These are phyloP conservation scores for Stereum hirsutum DNA, from an alignment of 1,284 basidiomycete species.

Conservation along the genomic window DNA sequence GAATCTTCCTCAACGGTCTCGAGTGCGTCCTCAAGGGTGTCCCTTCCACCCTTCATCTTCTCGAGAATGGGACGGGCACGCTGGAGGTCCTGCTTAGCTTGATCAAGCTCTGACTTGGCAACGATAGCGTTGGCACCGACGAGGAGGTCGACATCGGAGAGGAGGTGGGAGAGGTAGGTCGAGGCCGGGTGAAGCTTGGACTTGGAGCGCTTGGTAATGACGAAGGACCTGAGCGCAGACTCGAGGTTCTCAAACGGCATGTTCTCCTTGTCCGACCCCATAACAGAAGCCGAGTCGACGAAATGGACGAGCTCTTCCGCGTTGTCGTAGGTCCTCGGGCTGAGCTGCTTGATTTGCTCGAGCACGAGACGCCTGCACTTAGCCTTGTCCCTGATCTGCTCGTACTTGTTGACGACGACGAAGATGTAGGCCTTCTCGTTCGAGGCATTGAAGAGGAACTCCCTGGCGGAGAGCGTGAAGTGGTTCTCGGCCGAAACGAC, in stretches of 20 bases:
- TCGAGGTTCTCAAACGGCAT: slow-evolving; percentile 84
- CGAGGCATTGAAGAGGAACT: slow-evolving; percentile 90
- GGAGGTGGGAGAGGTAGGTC: slow-evolving; percentile 85
- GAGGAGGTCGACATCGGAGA: slow-evolving; percentile 85
- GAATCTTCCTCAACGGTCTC: slow-evolving; percentile 78
- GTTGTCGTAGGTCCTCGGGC: slow-evolving; percentile 87
- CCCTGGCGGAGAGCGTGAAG: slow-evolving; percentile 93
- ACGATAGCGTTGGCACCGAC: slow-evolving; percentile 82
- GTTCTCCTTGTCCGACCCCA: slow-evolving; percentile 39
- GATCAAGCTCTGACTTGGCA: slow-evolving; percentile 74
- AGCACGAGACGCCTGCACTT: slow-evolving; percentile 86
- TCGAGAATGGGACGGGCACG: slow-evolving; percentile 79
- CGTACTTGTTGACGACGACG: slow-evolving; percentile 98
- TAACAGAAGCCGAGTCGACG: slow-evolving; percentile 70
- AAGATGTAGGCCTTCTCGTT: slow-evolving; percentile 98
- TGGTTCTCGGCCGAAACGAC: slow-evolving; percentile 98
- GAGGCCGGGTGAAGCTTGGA: slow-evolving; percentile 95
- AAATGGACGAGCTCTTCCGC: slow-evolving; percentile 95
- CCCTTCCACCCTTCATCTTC: slow-evolving; percentile 71
- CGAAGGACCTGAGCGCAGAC: slow-evolving; percentile 89
- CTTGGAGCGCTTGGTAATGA: slow-evolving; percentile 90
- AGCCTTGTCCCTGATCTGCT: slow-evolving; percentile 92
- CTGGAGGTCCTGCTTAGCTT: slow-evolving; percentile 65
- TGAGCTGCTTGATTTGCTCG: slow-evolving; percentile 91
- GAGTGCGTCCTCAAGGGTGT: slow-evolving; percentile 71